Conservation (phyloP, 257 asterid species). For the Agastache rugosa region DNA sequence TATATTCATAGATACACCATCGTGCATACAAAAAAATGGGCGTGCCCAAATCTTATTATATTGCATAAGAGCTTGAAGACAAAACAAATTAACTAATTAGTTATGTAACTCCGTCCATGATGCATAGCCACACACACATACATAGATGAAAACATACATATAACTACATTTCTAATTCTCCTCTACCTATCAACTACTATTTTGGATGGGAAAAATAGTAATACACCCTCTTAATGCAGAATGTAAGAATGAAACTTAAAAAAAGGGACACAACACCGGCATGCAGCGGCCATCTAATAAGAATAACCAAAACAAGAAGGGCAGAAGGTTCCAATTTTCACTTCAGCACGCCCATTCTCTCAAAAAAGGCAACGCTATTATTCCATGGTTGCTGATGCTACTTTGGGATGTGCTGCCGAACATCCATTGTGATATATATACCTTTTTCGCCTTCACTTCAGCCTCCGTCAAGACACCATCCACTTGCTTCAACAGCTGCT, state of each 20-base stretch:
- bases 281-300: background rate
- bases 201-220: background rate
- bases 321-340: background rate
- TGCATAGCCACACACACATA: background rate
- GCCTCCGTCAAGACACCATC: constrained; percentile 96
- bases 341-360: background rate
- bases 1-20: background rate
- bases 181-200: background rate
- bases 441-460: constrained; percentile 89
- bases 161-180: background rate
- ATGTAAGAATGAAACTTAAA: background rate
- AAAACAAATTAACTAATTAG: background rate
- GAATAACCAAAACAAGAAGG: background rate
- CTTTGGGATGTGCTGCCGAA: constrained; percentile 6
- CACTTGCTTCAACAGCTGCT: constrained; percentile 91
- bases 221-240: background rate
- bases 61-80: background rate
- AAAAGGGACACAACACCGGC: background rate
- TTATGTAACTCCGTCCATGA: background rate
- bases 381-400: constrained; percentile 4
- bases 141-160: background rate
- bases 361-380: background rate
- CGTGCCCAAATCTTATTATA: background rate
- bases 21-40: background rate
- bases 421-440: constrained; percentile 34